Base-by-base conservation (phyloP, 257 asterid genomes). In the Agastache rugosa region DNA sequence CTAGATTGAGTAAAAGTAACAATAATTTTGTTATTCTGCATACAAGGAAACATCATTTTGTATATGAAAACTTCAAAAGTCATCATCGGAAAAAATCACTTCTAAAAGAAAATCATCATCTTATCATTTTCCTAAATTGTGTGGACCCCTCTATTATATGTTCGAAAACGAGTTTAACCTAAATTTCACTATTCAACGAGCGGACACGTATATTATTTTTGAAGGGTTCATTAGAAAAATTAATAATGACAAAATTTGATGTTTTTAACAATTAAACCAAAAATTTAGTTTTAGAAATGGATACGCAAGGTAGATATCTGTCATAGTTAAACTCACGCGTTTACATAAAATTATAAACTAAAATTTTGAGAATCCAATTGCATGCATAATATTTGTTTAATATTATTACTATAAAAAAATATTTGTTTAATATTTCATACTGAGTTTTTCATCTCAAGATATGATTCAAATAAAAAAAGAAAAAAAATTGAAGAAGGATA, bases 51-150 rank as follows among this genome's bases (percentile, higher is more conserved):
- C 15, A 54, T 20, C 15, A 54, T 20, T 54, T 55, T 55, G 8
- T 23, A 5, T 25, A 23, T 55, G 64, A 59, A 20, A 62, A 69
- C 60, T 55, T 22, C 55, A 69, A 69, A 76, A 31, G 75, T 58
- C 67, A 8, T 22, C 8, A 19, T 41, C 27, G 17, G 55, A 45
- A 61, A 58, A 53, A 41, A 55, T 66, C 47, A 54, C 60, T 58
- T 59, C 14, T 17, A 62, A 37, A 22, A 19, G 58, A 63, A 62
- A 73, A 59, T 41, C 63, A 67, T 67, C 16, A 45, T 10, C 59
- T 53, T 17, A 69, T 51, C 37, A 62, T 70, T 53, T 67, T 69
- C 59, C 27, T 66, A 27, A 55, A 69, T 54, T 42, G 48, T n/a
- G n/a, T 20, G 65, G 75, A 11, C 42, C 66, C 54, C n/a, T 55